These are phyloP conservation scores for Myxozyma kluyveri DNA, from an alignment of 805 yeast species.

Conservation along the genomic window DNA sequence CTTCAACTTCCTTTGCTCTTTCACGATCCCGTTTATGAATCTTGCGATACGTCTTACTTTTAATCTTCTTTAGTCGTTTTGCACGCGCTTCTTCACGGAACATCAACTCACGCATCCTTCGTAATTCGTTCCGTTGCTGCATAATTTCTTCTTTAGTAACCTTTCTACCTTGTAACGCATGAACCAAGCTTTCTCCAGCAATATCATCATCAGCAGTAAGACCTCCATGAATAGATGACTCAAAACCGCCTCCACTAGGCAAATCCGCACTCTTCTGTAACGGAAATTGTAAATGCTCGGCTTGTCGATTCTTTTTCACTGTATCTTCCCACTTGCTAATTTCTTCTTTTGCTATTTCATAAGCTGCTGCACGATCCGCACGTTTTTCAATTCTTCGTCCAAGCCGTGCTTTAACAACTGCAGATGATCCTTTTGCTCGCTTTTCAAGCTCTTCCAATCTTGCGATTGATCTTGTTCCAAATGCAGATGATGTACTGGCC, in stretches of 20 bases:
- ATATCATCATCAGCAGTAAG: slow-evolving; percentile 17
- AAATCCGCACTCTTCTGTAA: slow-evolving; percentile 42
- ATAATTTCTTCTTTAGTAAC: slow-evolving; percentile 75
- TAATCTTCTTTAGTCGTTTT: slow-evolving; percentile 87
- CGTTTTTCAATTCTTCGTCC: slow-evolving; percentile 83
- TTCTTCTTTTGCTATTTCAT: slow-evolving; percentile 81
- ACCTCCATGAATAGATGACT: slow-evolving; percentile 1
- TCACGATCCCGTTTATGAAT: slow-evolving; percentile 80
- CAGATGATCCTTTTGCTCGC: slow-evolving; percentile 32
- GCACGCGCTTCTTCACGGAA: slow-evolving; percentile 92
- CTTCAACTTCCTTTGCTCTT: slow-evolving; percentile 65
- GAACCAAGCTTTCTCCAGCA: slow-evolving; percentile 56
- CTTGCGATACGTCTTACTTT: slow-evolving; percentile 83
- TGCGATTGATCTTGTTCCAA: slow-evolving; percentile 48
- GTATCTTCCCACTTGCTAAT: slow-evolving; percentile 85
- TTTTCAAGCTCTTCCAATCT: slow-evolving; percentile 44
- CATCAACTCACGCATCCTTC: slow-evolving; percentile 93
- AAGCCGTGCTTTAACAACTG: slow-evolving; percentile 71
- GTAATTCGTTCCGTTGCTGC: slow-evolving; percentile 73
- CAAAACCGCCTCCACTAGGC: not conserved
- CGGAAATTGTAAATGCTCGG: slow-evolving; percentile 82
- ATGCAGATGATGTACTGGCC: slow-evolving; percentile 61
- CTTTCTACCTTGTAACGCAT: slow-evolving; percentile 75
- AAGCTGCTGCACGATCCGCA: slow-evolving; percentile 85
- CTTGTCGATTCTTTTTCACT: slow-evolving; percentile 72